phyloP scores from a whole-genome alignment of 805 yeast species.

The Kodamaea nitidulidarum region DNA sequence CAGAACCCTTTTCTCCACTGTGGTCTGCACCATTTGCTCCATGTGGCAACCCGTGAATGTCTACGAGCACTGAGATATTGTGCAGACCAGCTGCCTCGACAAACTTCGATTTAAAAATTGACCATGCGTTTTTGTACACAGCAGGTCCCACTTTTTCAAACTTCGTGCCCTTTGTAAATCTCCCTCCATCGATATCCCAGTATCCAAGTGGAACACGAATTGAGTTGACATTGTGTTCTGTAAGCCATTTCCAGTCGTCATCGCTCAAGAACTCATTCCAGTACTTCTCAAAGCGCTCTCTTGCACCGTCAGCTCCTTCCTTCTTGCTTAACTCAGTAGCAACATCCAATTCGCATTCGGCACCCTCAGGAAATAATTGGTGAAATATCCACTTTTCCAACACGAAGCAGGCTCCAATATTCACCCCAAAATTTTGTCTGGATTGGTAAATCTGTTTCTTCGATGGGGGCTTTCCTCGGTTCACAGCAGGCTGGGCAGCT shows the following conservation, averaged over 20 bases:
- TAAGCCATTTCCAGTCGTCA: constrained; percentile 78
- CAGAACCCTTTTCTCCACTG: constrained; percentile 60
- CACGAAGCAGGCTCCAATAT: constrained; percentile 77
- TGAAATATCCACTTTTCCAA: constrained; percentile 77
- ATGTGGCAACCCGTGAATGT: constrained; percentile 85
- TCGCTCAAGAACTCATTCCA: constrained; percentile 62
- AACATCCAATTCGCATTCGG: constrained; percentile 72
- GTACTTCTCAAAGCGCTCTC: constrained; percentile 52
- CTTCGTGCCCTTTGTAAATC: constrained; percentile 54
- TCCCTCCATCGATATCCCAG: constrained; percentile 76
- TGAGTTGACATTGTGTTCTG: constrained; percentile 64
- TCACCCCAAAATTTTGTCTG: constrained; percentile 75
- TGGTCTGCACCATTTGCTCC: constrained; percentile 89
- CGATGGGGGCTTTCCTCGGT: constrained; percentile 31
- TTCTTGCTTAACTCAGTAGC: constrained; percentile 46
- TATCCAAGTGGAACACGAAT: constrained; percentile 88
- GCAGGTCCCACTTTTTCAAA: constrained; percentile 46
- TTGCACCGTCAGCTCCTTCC: constrained; percentile 53
- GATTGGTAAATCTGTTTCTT: constrained; percentile 50
- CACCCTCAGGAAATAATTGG: constrained; percentile 52
- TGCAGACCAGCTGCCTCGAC: constrained; percentile 56
- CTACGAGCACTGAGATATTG: constrained; percentile 73
- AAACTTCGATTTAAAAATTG: constrained; percentile 44
- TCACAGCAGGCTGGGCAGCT: constrained; percentile 31
- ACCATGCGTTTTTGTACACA: constrained; percentile 78